These are phyloP conservation scores for Venturia carpophila DNA, from an alignment of 2,329 filamentous ascomycete genomes.

Conservation along the genomic window DNA sequence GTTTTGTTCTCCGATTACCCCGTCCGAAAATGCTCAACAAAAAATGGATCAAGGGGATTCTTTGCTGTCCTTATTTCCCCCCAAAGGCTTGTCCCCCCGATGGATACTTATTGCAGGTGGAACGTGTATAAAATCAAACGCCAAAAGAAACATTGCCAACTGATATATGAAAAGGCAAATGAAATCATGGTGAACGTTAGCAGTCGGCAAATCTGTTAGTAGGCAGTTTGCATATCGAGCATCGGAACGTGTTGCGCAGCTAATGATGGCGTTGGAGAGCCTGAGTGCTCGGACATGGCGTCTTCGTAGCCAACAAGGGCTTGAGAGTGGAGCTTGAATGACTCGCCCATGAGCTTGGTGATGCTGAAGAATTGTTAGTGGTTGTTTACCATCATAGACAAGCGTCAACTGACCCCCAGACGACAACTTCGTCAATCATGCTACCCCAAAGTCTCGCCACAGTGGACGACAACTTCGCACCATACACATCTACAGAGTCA, in stretches of 20 bases:
- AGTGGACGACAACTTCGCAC: conserved; percentile 82
- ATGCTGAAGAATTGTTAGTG: conserved; percentile 48
- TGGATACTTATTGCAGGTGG: not conserved
- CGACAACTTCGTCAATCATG: conserved; percentile 96
- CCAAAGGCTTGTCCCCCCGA: too few relatives aligned
- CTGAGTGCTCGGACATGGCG: conserved; percentile 47
- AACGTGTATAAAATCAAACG: not conserved
- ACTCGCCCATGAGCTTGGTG: conserved; percentile 93
- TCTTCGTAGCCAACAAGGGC: conserved; percentile 93
- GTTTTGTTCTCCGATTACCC: not conserved
- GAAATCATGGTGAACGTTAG: conserved; percentile 10
- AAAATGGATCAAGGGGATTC: not conserved
- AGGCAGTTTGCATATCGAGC: conserved; percentile 38
- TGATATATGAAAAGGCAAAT: not conserved
- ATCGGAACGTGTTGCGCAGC: conserved; percentile 34
- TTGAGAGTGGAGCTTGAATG: conserved; percentile 93
- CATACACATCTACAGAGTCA: conserved; percentile 74
- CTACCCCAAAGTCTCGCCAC: conserved; percentile 94
- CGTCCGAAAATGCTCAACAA: conserved; percentile 1
- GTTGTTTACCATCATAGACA: not conserved
- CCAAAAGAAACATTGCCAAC: not conserved
- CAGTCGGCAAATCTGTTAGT: conserved; percentile 24
- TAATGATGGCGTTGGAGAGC: conserved; percentile 36
- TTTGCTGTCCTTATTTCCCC: not conserved
- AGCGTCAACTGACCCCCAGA: conserved; percentile 82